phyloP scores from a whole-genome alignment of 176 grass and related monocot species.

The Metroxylon sagu region DNA sequence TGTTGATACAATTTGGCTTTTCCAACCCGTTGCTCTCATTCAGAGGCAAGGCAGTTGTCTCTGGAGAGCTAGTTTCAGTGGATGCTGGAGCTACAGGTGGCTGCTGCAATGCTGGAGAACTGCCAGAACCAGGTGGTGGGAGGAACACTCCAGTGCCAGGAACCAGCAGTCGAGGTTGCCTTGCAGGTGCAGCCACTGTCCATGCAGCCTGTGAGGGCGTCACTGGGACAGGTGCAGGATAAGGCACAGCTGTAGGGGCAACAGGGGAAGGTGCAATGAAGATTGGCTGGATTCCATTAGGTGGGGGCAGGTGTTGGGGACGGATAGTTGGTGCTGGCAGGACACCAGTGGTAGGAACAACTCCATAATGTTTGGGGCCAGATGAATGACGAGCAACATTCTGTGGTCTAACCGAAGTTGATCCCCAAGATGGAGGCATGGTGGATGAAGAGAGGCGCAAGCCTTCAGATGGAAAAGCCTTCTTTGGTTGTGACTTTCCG shows the following conservation, averaged over 20 bases:
- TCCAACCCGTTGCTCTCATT: constrained; percentile 20
- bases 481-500: constrained; percentile 53
- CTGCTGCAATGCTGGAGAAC: constrained; percentile 32
- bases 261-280: constrained; percentile 48
- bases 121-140: constrained; percentile 55
- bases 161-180: constrained; percentile 38
- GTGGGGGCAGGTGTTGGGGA: neutral
- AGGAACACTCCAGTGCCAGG: constrained; percentile 82
- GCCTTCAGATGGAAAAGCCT: constrained; percentile 25
- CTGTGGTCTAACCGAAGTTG: constrained; percentile 31
- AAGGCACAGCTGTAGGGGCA: constrained; percentile 18
- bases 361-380: constrained; percentile 44
- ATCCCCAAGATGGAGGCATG: constrained; percentile 31
- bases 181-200: constrained; percentile 43
- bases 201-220: constrained; percentile 17
- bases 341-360: constrained; percentile 21
- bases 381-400: constrained; percentile 30
- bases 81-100: constrained; percentile 25
- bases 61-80: constrained; percentile 17
- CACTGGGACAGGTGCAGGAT: constrained; percentile 1
- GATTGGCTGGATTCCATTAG: constrained; percentile 17
- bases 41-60: constrained; percentile 7
- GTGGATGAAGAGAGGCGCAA: constrained; percentile 23
- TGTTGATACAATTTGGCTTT: constrained; percentile 3
- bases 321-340: neutral